Evolutionary conservation across 495 filamentous ascomycete species (phyloP).

Genomic region (Hypoxylon crocopeplum): DNA sequence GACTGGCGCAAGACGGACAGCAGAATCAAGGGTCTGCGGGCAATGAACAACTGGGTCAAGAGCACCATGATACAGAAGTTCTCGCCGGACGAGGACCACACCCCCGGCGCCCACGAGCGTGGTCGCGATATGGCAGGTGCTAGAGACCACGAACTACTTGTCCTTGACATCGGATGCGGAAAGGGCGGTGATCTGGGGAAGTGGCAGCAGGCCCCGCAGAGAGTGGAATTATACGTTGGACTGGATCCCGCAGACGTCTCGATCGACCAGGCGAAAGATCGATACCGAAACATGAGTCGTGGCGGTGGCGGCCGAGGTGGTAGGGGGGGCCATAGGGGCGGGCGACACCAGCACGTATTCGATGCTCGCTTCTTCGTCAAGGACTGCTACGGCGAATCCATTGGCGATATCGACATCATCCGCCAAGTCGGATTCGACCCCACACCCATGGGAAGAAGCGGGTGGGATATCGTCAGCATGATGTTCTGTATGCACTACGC

Average conservation of each 20-base stretch:
- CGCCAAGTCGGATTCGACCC: conserved; percentile 84
- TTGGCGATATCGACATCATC: conserved; percentile 78
- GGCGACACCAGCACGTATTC: conserved; percentile 65
- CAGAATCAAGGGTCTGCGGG: conserved; percentile 90
- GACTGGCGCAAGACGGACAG: conserved; percentile 94
- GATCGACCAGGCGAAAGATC: conserved; percentile 85
- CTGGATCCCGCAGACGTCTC: conserved; percentile 91
- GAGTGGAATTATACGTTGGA: conserved; percentile 87
- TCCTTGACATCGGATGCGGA: conserved; percentile 94
- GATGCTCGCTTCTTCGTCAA: conserved; percentile 84
- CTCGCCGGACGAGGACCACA: conserved; percentile 76
- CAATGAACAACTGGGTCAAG: conserved; percentile 99
- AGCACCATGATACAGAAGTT: conserved; percentile 97
- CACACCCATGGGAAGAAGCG: conserved; percentile 67
- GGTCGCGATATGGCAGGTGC: conserved; percentile 50
- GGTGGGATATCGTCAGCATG: conserved; percentile 95
- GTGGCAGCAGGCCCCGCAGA: conserved; percentile 89
- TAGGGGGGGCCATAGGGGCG: conserved; percentile 49
- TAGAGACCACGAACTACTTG: conserved; percentile 66
- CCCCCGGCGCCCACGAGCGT: conserved; percentile 61
- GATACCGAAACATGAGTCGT: conserved; percentile 74
- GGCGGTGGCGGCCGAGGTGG: conserved; percentile 63
- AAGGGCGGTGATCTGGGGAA: conserved; percentile 96
- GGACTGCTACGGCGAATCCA: conserved; percentile 85
- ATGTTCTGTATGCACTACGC: conserved; percentile 99